Evolutionary conservation across 345 rosid genomes (phyloP).

Genomic region (Syzygium aromaticum): DNA sequence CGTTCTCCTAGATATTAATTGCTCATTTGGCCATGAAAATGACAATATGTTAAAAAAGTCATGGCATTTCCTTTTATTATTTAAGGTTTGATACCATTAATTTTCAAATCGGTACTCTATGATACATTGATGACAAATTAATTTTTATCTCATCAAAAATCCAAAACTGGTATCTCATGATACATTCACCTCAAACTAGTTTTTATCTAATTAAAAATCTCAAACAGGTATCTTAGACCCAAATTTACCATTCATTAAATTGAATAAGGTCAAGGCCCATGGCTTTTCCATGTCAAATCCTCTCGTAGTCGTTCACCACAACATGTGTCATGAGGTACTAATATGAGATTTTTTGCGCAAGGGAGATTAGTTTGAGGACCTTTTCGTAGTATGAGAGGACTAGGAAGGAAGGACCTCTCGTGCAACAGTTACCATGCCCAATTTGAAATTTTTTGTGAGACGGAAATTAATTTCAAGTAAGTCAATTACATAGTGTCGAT

Average conservation of each 20-base stretch:
- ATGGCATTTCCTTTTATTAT: not conserved
- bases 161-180: no score
- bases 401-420: no score
- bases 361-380: not conserved
- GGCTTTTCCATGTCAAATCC: not conserved
- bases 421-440: rapidly evolving
- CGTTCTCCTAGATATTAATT: not conserved
- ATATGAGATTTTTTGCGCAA: no score
- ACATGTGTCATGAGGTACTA: no score
- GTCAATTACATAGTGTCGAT: not conserved
- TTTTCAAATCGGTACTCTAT: no score
- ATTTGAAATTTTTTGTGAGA: not conserved
- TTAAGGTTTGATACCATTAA: not conserved
- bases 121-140: no score
- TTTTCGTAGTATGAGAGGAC: not conserved
- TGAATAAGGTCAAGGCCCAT: not conserved
- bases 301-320: not conserved
- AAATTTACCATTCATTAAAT: not conserved
- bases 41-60: no score
- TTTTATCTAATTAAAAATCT: not conserved
- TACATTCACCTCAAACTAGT: not conserved
- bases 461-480: not conserved
- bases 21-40: no score
- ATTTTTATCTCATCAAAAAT: no score
- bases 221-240: not conserved